These are phyloP conservation scores for Tolypocladium guangdongense DNA, from an alignment of 2,329 filamentous ascomycete species.

Conservation along the genomic window DNA sequence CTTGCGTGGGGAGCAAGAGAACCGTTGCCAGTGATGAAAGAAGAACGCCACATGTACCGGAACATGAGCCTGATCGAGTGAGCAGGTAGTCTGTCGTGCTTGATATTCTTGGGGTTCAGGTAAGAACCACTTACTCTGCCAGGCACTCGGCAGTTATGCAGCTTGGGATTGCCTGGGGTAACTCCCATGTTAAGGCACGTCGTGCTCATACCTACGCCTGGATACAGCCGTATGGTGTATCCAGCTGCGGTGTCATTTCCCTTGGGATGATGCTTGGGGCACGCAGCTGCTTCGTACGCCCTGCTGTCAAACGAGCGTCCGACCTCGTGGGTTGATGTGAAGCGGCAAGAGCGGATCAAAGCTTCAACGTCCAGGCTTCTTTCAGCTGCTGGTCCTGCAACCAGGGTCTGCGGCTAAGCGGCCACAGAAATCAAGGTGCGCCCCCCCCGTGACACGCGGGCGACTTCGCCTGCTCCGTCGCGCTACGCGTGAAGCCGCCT, in stretches of 20 bases:
- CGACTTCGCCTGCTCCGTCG: background rate
- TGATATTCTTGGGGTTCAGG: background rate
- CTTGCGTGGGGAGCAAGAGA: too few relatives aligned
- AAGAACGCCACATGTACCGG: background rate
- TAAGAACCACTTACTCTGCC: background rate
- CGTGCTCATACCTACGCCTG: background rate
- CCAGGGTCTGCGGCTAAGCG: background rate
- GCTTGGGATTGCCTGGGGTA: background rate
- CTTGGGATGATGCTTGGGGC: background rate
- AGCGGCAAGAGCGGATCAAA: background rate
- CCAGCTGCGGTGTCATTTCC: background rate
- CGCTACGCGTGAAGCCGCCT: background rate
- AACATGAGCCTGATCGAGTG: background rate
- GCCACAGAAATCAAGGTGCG: background rate
- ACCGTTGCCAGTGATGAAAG: too few relatives aligned
- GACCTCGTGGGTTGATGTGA: background rate
- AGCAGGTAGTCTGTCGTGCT: background rate
- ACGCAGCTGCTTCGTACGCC: background rate
- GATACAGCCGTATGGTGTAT: background rate
- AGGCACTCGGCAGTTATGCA: background rate
- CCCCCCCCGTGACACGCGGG: background rate
- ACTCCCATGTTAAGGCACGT: background rate
- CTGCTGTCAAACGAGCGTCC: background rate
- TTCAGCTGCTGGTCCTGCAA: background rate
- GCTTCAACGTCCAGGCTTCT: background rate